Evolutionary conservation across 2,329 filamentous ascomycete species (phyloP).

Genomic region (Colletotrichum horii): DNA sequence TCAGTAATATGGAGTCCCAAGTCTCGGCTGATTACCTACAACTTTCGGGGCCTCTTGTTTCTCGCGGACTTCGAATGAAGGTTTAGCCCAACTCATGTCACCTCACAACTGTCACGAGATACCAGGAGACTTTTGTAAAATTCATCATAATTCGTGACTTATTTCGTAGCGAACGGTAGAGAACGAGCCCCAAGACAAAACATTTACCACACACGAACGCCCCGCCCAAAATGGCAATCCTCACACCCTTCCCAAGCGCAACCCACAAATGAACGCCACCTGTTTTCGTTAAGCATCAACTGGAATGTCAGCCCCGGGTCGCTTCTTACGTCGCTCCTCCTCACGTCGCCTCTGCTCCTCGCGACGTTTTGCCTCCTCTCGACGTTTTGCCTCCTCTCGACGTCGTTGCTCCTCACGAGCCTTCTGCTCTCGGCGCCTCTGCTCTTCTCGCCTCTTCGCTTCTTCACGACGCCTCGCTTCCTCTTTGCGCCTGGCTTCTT

Average conservation of each 20-base stretch:
- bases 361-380: background rate
- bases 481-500: background rate
- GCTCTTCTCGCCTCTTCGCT: background rate
- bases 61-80: background rate
- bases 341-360: background rate
- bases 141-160: background rate
- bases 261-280: background rate
- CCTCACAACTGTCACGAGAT: rapidly evolving
- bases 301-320: background rate
- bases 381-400: background rate
- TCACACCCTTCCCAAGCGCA: background rate
- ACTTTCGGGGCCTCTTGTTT: background rate
- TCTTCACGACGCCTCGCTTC: background rate
- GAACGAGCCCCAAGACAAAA: background rate
- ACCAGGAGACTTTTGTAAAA: rapidly evolving
- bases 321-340: background rate
- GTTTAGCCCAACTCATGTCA: too few species aligned
- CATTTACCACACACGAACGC: background rate
- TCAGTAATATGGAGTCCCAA: background rate
- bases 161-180: background rate
- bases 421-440: background rate
- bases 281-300: background rate
- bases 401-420: background rate
- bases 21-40: background rate
- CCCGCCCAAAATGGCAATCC: background rate